Evolutionary conservation across 1,284 basidiomycete species (phyloP).

Genomic region (Apiotrichum sp.): DNA sequence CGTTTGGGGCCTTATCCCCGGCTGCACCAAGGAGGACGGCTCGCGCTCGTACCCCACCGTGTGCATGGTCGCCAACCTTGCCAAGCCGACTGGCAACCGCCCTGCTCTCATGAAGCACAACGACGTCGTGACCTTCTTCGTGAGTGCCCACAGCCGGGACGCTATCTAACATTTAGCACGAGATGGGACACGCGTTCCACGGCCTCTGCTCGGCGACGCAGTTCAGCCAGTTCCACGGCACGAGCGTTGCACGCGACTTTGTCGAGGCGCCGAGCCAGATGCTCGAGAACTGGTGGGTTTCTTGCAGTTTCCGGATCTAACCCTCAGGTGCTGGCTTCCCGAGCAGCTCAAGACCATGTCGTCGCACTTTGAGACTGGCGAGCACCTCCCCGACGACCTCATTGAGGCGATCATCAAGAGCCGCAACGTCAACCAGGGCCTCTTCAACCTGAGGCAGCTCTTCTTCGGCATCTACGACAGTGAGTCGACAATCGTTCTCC

Average conservation of each 20-base stretch:
- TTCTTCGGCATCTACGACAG: conserved; percentile 20
- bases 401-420: conserved; percentile 19
- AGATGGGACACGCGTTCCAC: conserved; percentile 82
- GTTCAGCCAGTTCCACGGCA: conserved; percentile 72
- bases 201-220: conserved; percentile 65
- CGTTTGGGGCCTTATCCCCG: conserved; percentile 63
- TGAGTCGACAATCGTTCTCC: background rate
- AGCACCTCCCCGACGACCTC: conserved; percentile 17
- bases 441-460: conserved; percentile 21
- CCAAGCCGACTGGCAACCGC: conserved; percentile 53
- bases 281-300: conserved; percentile 70
- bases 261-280: conserved; percentile 83
- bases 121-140: conserved; percentile 43
- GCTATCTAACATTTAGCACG: conserved; percentile 43
- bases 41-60: conserved; percentile 43
- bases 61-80: conserved; percentile 56
- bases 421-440: conserved; percentile 18
- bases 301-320: background rate
- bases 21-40: conserved; percentile 15
- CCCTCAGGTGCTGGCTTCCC: conserved; percentile 14
- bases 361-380: conserved; percentile 17
- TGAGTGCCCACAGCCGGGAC: background rate
- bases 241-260: conserved; percentile 58
- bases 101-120: conserved; percentile 77
- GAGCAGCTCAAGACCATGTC: conserved; percentile 22